Evolutionary conservation across 495 filamentous ascomycete species (phyloP), one percentile per base, ranked within the genome.

Genomic region (Neurospora terricola): DNA sequence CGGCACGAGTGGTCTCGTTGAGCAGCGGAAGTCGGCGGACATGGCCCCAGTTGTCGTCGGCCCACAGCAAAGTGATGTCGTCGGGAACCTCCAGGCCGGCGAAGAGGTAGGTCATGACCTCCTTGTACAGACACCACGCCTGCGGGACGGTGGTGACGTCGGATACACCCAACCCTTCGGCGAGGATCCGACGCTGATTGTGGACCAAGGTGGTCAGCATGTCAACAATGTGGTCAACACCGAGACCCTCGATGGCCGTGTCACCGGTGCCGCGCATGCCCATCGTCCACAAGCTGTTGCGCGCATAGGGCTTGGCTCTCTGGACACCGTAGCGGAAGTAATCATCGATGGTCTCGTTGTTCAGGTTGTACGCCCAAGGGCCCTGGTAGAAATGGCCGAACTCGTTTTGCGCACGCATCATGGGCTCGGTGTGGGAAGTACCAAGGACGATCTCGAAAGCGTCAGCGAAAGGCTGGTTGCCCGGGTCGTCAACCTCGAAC

Each of bases 31-130:
- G 85, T 69, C 90, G 83, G 18, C 89, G 87, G 38, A 91, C 81
- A 78, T 91, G 90, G 10, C 90, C 90, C 86, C 86, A 92, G 80
- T 93, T 94, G 77, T 94, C 92, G 78, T 94, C 91, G 0, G 91
- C 86, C 86, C 90, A 93, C 11, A 93, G 80, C 37, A 94, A 82
- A 1, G 91, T 93, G 68, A 94, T 86, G 75, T 92, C 87, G 45
- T 94, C 91, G 2, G 90, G 90, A 5, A 93, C 89, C 6, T 82
- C 80, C 70, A 93, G 84, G 4, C 91, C 91, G 14, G 86, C 81
- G 66, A 89, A 86, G 72, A 89, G 89, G 73, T 93, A 91, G 30
- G 86, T 86, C 81, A 90, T 90, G 30, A 92, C 89, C 75, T 92
- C 89, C 75, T 91, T 91, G 76, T 91, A 92, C 62, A 92, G 81